These are phyloP conservation scores for Euclidium syriacum DNA, from an alignment of 345 rosid species.

Conservation along the genomic window DNA sequence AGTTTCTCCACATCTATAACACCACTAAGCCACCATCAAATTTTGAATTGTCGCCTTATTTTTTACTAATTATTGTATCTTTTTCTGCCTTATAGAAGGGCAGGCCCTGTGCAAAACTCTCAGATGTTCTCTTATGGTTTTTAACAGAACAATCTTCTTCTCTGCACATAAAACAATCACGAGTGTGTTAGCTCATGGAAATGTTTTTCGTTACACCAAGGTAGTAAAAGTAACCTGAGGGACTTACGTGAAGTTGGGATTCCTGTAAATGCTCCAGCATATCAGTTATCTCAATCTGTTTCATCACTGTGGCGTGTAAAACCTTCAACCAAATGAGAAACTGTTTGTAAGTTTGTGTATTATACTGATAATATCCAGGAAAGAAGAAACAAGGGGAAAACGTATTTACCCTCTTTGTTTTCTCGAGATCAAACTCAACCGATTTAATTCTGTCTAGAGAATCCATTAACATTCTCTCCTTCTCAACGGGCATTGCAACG, in stretches of 20 bases:
- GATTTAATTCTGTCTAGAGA: constrained; percentile 83
- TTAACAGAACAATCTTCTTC: constrained; percentile 31
- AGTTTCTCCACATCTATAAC: too few relatives aligned
- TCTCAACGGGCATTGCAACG: constrained; percentile 64
- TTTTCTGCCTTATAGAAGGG: too few relatives aligned
- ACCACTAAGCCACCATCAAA: too few relatives aligned
- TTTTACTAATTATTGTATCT: too few relatives aligned
- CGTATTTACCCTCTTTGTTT: constrained; percentile 66
- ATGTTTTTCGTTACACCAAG: background rate
- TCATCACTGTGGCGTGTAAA: constrained; percentile 61
- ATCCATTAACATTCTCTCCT: constrained; percentile 72
- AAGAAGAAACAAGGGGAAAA: background rate
- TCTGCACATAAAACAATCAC: constrained; percentile 18
- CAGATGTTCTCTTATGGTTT: constrained; percentile 14
- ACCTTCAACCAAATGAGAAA: constrained; percentile 44
- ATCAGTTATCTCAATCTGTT: constrained; percentile 72
- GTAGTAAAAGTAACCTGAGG: constrained; percentile 29
- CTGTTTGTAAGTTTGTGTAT: background rate
- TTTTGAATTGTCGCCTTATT: too few relatives aligned
- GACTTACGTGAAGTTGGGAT: constrained; percentile 63
- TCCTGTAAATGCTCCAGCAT: constrained; percentile 52
- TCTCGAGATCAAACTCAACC: constrained; percentile 81
- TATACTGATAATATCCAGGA: too few relatives aligned
- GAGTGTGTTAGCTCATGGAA: background rate
- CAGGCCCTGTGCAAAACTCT: constrained; percentile 32